A percentile compares a stretch with the other conserved stretches of the same genome.
Evolutionary conservation across 2,329 filamentous ascomycete species (phyloP).

Genomic region (Pyrenochaeta sp.): DNA sequence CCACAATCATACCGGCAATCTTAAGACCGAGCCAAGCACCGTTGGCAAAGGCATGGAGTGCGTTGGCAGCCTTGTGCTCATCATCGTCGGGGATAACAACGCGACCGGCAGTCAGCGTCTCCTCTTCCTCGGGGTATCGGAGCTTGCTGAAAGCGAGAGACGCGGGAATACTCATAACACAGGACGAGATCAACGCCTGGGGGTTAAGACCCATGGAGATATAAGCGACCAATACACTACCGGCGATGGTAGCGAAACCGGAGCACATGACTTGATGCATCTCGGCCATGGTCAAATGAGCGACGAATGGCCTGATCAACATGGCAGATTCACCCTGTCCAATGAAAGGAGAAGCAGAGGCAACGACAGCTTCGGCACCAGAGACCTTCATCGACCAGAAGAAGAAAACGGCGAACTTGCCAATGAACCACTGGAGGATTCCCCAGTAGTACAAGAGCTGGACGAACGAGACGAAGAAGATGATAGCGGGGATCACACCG

Average conservation of each 20-base stretch:
- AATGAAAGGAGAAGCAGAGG: constrained; percentile 91
- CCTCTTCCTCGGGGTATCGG: constrained; percentile 87
- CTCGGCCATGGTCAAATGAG: constrained; percentile 85
- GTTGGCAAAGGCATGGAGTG: constrained; percentile 84
- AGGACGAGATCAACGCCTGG: constrained; percentile 86
- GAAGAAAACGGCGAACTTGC: constrained; percentile 88
- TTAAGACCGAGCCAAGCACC: constrained; percentile 87
- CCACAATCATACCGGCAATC: constrained; percentile 83
- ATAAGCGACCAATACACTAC: constrained; percentile 86
- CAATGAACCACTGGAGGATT: constrained; percentile 86
- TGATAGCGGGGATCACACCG: constrained; percentile 85
- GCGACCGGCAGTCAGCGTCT: constrained; percentile 81
- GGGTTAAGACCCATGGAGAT: constrained; percentile 83
- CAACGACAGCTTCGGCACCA: constrained; percentile 91
- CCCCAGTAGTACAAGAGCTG: constrained; percentile 84
- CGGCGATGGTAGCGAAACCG: constrained; percentile 91
- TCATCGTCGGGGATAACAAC: constrained; percentile 83
- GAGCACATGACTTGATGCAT: constrained; percentile 93
- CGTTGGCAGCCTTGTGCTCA: constrained; percentile 78
- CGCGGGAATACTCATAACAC: constrained; percentile 94
- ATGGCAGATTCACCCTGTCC: constrained; percentile 94
- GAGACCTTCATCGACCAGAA: constrained; percentile 90
- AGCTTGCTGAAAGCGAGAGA: constrained; percentile 90
- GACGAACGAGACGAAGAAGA: constrained; percentile 95
- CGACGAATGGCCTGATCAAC: constrained; percentile 86